phyloP scores from a whole-genome alignment of 495 filamentous ascomycete genomes.

The Friedmanniomyces endolithicus region DNA sequence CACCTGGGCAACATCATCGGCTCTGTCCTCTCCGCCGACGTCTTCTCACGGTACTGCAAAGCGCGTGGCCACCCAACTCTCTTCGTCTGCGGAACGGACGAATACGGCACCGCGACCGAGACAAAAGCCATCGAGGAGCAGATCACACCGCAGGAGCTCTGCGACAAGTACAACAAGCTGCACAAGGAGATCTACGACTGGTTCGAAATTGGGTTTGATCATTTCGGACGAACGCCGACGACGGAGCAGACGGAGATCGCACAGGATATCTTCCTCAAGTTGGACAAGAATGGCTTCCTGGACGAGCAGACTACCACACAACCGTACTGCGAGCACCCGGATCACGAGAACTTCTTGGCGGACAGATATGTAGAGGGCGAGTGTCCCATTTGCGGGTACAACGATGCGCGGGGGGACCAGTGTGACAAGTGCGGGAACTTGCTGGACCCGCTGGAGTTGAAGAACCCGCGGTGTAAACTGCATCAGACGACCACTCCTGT shows the following conservation, averaged over 20 bases:
- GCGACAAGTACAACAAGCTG: slow-evolving; percentile 73
- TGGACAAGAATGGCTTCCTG: slow-evolving; percentile 69
- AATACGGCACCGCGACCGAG: slow-evolving; percentile 67
- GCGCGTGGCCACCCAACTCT: slow-evolving; percentile 53
- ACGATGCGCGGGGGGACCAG: slow-evolving; percentile 72
- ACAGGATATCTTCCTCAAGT: slow-evolving; percentile 69
- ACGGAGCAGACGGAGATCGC: slow-evolving; percentile 72
- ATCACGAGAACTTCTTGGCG: slow-evolving; percentile 73
- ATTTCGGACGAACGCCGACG: slow-evolving; percentile 75
- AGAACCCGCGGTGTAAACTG: slow-evolving; percentile 59
- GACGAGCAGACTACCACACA: slow-evolving; percentile 65
- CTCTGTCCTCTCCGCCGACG: slow-evolving; percentile 71
- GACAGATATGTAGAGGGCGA: slow-evolving; percentile 90
- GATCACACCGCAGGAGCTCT: slow-evolving; percentile 58
- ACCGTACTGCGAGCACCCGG: slow-evolving; percentile 59
- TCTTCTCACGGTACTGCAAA: slow-evolving; percentile 64
- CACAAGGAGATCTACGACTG: slow-evolving; percentile 80
- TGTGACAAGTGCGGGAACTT: slow-evolving; percentile 79
- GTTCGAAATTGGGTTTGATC: slow-evolving; percentile 76
- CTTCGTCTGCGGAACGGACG: slow-evolving; percentile 46
- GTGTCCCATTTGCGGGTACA: slow-evolving; percentile 67
- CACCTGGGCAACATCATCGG: slow-evolving; percentile 92
- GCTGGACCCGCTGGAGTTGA: slow-evolving; percentile 59
- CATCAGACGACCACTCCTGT: slow-evolving; percentile 73
- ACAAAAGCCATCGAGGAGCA: slow-evolving; percentile 61